Evolutionary conservation across 2,329 filamentous ascomycete genomes (phyloP), one percentile per base, ranked within the genome.

Genomic region (Sporothrix brasiliensis): DNA sequence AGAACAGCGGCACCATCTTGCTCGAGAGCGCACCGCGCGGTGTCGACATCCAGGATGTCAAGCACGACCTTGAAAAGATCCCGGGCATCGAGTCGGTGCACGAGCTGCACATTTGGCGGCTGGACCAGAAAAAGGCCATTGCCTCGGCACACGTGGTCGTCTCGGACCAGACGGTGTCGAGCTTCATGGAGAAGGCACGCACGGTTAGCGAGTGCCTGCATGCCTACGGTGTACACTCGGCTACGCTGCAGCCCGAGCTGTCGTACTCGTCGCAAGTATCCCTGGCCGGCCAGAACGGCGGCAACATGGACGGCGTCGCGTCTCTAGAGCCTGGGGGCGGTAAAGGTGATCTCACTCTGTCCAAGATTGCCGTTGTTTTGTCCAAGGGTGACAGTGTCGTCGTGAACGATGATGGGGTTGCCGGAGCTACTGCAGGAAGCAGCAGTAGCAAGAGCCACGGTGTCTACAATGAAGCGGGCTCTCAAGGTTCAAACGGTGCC

Each of bases 51-150:
- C 83, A 85, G 0, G 87, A 92, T 70, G 83, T 93, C 60, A 88
- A 87, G 75, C 86, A 90, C 72, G 90, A 92, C 73, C 81, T 93
- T 0, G 88, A 92, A 76, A 87, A 84, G 86, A 88, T 92, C 49
- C 84, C 87, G 0, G 90, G 90, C 0, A 84, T 93, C 21, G 77
- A 86, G 24, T 88, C 88, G 0, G 84, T 93, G 16, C 90, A 92
- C 73, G 89, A 93, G 74, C 81, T 93, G 19, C 90, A 92, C 74
- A 86, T 92, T 72, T 93, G 91, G 91, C 84, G 88, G 2, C 83
- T 93, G 3, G 88, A 91, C 76, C 90, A 94, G 79, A 83, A 83
- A 67, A 92, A 91, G 75, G 83, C 86, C 4, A 83, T 93, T 61
- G 91, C 91, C 9, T 89, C 89, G 0, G 90, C 88, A 0, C 91